Evolutionary conservation across 306 rosid species (phyloP), one percentile per base, ranked within the genome.

Genomic region (Hippophae gyantsensis): DNA sequence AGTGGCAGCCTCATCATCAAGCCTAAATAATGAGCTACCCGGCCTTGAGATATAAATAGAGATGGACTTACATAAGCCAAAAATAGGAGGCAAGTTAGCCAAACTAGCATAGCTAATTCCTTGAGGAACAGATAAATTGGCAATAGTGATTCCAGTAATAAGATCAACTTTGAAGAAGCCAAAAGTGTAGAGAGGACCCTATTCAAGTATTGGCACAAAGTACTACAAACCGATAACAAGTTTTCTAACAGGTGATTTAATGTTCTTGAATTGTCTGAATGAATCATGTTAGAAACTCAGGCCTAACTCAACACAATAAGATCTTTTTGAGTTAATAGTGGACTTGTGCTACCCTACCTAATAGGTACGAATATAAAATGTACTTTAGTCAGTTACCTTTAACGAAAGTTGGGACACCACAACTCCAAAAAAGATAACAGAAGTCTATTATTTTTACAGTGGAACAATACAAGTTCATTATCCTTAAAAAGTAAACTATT

Each of bases 41-140:
- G 18, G 18, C 18, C 18, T 18, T 18, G 18, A 18, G 18, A 18
- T 18, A 18, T n/a, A 6, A 42, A 52, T 52, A 13, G 6, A 5
- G 8, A 6, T n/a, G 3, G 18, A 75, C 97, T 81, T 70, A 92
- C 98, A 92, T 9, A 92, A 80, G 56, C 99, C 99, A 7, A 92
- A 73, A 49, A 92, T 86, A 7, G 99, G 83, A 55, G 99, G 99
- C 54, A 92, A 74, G 75, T 76, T 82, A n/a, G 96, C 99, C 14
- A 88, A 76, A 58, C 74, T 82, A 10, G 99, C 95, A 12, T 92
- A 88, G 48, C 99, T 92, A n/a, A 92, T 92, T 26, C 96, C 99
- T 56, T 92, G 96, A 58, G 99, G 99, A 57, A 92, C 89, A 13
- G 96, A 96, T 12, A 92, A 75, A 60, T 96, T 92, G 48, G 99